These are phyloP conservation scores for Lipomyces sp. DNA, from an alignment of 805 yeast species.

Conservation along the genomic window DNA sequence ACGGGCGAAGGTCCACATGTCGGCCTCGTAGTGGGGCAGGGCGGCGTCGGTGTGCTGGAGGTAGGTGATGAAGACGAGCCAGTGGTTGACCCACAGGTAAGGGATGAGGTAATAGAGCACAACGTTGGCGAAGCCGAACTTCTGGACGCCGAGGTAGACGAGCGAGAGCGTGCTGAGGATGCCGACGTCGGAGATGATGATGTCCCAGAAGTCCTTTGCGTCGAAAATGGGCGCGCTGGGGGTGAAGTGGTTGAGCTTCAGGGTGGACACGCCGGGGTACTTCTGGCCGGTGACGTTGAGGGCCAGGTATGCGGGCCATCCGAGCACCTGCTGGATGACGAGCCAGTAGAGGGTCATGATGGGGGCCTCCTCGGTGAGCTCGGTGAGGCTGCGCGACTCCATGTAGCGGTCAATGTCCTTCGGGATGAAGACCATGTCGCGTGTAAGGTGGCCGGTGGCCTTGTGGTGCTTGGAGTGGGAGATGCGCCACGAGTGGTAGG, in stretches of 20 bases:
- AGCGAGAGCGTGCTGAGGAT: conserved; percentile 46
- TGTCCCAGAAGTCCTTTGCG: conserved; percentile 65
- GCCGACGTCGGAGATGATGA: conserved; percentile 72
- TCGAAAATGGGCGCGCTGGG: conserved; percentile 76
- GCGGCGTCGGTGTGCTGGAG: conserved; percentile 78
- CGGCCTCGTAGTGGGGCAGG: conserved; percentile 74
- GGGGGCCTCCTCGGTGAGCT: conserved; percentile 72
- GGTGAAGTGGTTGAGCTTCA: conserved; percentile 61
- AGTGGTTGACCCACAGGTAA: conserved; percentile 77
- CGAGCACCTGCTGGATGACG: conserved; percentile 68
- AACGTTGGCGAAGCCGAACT: conserved; percentile 61
- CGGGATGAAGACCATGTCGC: conserved; percentile 86
- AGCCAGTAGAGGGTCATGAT: conserved; percentile 55
- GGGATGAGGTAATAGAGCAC: conserved; percentile 73
- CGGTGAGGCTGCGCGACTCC: conserved; percentile 43
- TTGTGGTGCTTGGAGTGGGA: conserved; percentile 86
- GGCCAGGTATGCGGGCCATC: conserved; percentile 66
- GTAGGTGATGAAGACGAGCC: conserved; percentile 83
- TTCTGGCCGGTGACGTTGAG: conserved; percentile 76
- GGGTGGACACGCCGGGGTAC: conserved; percentile 48
- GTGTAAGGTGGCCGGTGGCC: conserved; percentile 76
- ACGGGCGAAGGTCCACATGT: conserved; percentile 72
- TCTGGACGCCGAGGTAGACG: conserved; percentile 54
- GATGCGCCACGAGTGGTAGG: conserved; percentile 84
- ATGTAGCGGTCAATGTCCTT: conserved; percentile 57